Percentiles rank a stretch among this genome's conserved stretches.
Conservation (phyloP, 1,284 basidiomycete genomes). For the Phellinidium pouzarii region DNA sequence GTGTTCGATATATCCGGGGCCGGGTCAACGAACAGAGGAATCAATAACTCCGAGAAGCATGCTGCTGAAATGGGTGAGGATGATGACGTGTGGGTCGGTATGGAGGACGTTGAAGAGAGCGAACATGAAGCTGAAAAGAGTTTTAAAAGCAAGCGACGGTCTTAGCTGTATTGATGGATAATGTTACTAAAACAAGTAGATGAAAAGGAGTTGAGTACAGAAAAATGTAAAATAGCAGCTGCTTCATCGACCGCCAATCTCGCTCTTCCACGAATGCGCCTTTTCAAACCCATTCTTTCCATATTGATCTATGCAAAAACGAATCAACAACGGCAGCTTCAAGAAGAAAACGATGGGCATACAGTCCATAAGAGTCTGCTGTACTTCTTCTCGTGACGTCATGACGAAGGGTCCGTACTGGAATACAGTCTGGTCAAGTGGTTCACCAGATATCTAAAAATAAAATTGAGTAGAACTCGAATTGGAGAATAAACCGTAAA, state of each 20-base stretch:
- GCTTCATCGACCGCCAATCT: conserved; percentile 48
- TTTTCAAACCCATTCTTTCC: conserved; percentile 88
- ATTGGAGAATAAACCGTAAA: conserved; percentile 14
- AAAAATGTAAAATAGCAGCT: background rate
- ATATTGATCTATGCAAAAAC: conserved; percentile 46
- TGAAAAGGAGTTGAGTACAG: background rate
- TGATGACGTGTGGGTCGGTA: conserved; percentile 38
- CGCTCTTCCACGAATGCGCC: conserved; percentile 81
- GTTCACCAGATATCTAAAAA: conserved; percentile 73
- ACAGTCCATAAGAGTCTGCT: conserved; percentile 81
- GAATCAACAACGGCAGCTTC: background rate
- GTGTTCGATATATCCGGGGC: conserved; percentile 43
- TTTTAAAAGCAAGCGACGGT: background rate
- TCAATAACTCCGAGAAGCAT: background rate
- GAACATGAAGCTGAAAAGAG: conserved; percentile 24
- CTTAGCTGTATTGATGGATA: background rate
- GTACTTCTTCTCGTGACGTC: conserved; percentile 74
- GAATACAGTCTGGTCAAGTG: conserved; percentile 81
- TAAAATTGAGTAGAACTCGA: conserved; percentile 15
- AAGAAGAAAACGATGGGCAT: conserved; percentile 7
- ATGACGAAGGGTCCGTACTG: conserved; percentile 90
- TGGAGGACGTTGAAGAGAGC: conserved; percentile 26
- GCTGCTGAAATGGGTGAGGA: conserved; percentile 27
- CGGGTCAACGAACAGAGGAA: conserved; percentile 19
- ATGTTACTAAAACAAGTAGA: background rate